These are phyloP conservation scores for Claviceps cyperi DNA, from an alignment of 2,329 filamentous ascomycete genomes.

Conservation along the genomic window DNA sequence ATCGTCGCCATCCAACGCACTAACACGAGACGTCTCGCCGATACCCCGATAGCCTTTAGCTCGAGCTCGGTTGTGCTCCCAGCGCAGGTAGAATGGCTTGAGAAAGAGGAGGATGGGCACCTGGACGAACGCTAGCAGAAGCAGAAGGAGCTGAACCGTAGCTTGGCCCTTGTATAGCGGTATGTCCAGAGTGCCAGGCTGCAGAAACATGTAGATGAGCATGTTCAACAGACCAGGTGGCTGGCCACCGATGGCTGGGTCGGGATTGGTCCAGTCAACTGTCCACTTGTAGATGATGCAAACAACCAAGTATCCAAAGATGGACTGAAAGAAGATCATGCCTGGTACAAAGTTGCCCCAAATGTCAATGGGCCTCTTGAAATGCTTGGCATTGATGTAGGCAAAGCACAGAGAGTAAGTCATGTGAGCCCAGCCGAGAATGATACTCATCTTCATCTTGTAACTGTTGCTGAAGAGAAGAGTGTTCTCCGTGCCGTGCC, in stretches of 20 bases:
- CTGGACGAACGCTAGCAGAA: slow-evolving; percentile 71
- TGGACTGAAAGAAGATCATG: slow-evolving; percentile 99
- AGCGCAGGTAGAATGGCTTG: slow-evolving; percentile 90
- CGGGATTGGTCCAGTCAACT: slow-evolving; percentile 59
- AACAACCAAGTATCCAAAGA: slow-evolving; percentile 90
- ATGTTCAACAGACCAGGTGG: slow-evolving; percentile 92
- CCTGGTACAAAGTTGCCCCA: slow-evolving; percentile 95
- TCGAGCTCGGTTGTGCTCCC: slow-evolving; percentile 80
- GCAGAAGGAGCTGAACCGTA: slow-evolving; percentile 58
- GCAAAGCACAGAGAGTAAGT: slow-evolving; percentile 92
- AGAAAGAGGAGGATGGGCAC: slow-evolving; percentile 85
- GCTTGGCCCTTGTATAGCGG: slow-evolving; percentile 67
- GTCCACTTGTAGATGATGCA: slow-evolving; percentile 97
- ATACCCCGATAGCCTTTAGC: slow-evolving; percentile 86
- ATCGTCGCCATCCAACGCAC: slow-evolving; percentile 80
- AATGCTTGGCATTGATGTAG: slow-evolving; percentile 85
- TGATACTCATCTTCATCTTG: slow-evolving; percentile 99
- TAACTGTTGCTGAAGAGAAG: slow-evolving; percentile 94
- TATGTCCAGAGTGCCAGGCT: slow-evolving; percentile 60
- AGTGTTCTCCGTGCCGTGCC: slow-evolving; percentile 92
- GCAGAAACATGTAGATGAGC: slow-evolving; percentile 99
- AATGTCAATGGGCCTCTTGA: slow-evolving; percentile 88
- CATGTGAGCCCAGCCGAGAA: slow-evolving; percentile 97
- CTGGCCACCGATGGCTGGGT: slow-evolving; percentile 26
- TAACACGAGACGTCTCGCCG: slow-evolving; percentile 75